Evolutionary conservation across 495 filamentous ascomycete species (phyloP), one percentile per base, ranked within the genome.

Genomic region (Aspergillus affinis): DNA sequence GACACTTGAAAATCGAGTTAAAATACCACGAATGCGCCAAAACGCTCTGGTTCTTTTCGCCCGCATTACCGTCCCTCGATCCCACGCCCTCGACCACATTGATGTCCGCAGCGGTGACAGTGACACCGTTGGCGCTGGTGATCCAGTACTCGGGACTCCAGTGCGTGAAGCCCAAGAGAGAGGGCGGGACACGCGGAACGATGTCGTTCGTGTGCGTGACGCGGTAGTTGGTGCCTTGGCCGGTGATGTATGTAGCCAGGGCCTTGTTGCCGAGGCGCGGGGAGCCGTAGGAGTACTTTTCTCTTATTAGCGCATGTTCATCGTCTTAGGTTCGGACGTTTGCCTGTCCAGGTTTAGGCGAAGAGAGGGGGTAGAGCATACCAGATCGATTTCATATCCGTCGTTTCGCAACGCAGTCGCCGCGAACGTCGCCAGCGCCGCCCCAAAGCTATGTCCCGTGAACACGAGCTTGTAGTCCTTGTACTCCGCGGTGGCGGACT

Each of bases 361-460:
- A 27, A 8, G 3, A 13, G 9, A 50, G 18, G 27, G 47, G 6
- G 12, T 15, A 27, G n/a, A 5, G 66, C 74, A 62, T 58, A 78
- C 77, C 59, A 77, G 47, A 4, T 69, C 66, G 18, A 74, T 54
- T 0, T 48, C 49, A 55, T 70, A 70, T 48, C 83, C 84, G 10
- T 67, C 62, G 48, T 80, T 81, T 6, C 85, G 79, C 56, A 90
- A 69, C 56, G 81, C 79, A 12, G 78, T 82, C 0, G 84, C 85
- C 0, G 81, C 87, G 0, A 92, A 59, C 0, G 79, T 82, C 20
- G 82, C 86, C 30, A 91, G 67, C 4, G 89, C 88, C 48, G 69
- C 89, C 19, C 89, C 89, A 15, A 90, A 80, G 32, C 84, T 87
- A 76, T 91, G 88, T 7, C 89, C 89, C 0, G 86, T 88, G 19